Percentiles rank a stretch among this genome's conserved stretches.
Conservation (phyloP, 164 flowering plant species). For the Cinnamomum micranthum region DNA sequence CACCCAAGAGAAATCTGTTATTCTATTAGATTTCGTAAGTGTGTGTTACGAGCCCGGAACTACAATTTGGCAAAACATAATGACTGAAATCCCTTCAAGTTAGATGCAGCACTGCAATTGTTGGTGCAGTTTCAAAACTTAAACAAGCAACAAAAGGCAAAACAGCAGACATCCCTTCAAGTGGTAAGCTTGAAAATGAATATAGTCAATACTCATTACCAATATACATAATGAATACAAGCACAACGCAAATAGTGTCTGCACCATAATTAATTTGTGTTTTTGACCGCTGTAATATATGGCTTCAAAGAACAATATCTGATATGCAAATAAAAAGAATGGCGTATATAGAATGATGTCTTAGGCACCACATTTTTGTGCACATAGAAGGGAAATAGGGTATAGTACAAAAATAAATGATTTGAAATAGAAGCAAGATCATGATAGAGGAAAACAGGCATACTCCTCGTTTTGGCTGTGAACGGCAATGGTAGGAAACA, state of each 20-base stretch:
- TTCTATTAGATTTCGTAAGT: too few species aligned
- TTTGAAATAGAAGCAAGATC: not conserved
- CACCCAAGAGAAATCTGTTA: too few species aligned
- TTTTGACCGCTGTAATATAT: too few species aligned
- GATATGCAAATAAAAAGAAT: too few species aligned
- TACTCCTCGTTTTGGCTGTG: slow-evolving; percentile 99
- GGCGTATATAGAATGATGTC: too few species aligned
- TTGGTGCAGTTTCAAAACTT: not conserved
- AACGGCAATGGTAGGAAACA: slow-evolving; percentile 92
- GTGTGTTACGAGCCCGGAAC: too few species aligned
- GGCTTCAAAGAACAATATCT: too few species aligned
- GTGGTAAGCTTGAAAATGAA: not conserved
- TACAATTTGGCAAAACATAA: not conserved
- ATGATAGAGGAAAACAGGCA: slow-evolving; percentile 17
- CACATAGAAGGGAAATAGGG: not conserved
- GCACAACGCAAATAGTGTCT: not conserved
- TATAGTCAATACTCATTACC: not conserved
- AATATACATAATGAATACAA: not conserved
- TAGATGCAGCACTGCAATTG: too few species aligned
- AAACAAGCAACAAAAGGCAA: not conserved
- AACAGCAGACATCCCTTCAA: not conserved
- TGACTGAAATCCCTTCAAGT: not conserved
- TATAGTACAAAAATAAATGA: not conserved
- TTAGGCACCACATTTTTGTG: not conserved
- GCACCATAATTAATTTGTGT: not conserved